A percentile compares a stretch with the other conserved stretches of the same genome.
These are phyloP conservation scores for Fusarium pininemorale DNA, from an alignment of 2,329 filamentous ascomycete species.

Conservation along the genomic window DNA sequence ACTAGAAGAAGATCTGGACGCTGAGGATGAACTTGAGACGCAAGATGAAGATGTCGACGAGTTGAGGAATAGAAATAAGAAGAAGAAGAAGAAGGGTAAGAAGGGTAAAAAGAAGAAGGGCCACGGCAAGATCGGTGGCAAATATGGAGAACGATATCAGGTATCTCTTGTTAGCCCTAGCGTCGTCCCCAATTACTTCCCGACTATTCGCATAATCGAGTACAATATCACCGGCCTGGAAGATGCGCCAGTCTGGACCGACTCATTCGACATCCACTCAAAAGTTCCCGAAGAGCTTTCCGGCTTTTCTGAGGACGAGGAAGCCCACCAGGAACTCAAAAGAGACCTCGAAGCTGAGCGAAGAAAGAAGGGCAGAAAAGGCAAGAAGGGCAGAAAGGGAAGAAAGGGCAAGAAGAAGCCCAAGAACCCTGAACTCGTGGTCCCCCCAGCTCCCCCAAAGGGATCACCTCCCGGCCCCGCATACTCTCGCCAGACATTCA, in stretches of 20 bases:
- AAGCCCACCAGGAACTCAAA: slow-evolving; percentile 42
- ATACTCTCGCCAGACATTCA: slow-evolving; percentile 85
- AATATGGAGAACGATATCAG: slow-evolving; percentile 86
- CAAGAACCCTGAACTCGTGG: slow-evolving; percentile 67
- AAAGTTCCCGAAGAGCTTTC: slow-evolving; percentile 6
- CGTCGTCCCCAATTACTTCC: slow-evolving; percentile 92
- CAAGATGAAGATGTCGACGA: slow-evolving; percentile 34
- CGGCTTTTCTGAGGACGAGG: slow-evolving; percentile 34
- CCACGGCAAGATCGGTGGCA: slow-evolving; percentile 73
- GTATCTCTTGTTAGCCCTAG: slow-evolving; percentile 84
- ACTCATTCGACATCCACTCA: slow-evolving; percentile 38
- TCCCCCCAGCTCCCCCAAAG: slow-evolving; percentile 78
- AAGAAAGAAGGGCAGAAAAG: slow-evolving; percentile 49
- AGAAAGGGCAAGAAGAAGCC: slow-evolving; percentile 57
- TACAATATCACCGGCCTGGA: slow-evolving; percentile 90
- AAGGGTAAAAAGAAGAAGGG: slow-evolving; percentile 61
- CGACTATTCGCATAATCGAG: slow-evolving; percentile 87
- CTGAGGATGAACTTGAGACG: slow-evolving; percentile 26
- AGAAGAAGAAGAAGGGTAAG: slow-evolving; percentile 38
- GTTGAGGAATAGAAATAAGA: slow-evolving; percentile 12
- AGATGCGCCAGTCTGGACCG: slow-evolving; percentile 57
- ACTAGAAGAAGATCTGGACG: slow-evolving; percentile 26
- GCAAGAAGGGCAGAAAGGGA: slow-evolving; percentile 56
- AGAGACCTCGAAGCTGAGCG: slow-evolving; percentile 40
- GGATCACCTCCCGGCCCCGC: slow-evolving; percentile 83